Evolutionary conservation across 1,284 basidiomycete genomes (phyloP).

Genomic region (Rhizoctonia solani): DNA sequence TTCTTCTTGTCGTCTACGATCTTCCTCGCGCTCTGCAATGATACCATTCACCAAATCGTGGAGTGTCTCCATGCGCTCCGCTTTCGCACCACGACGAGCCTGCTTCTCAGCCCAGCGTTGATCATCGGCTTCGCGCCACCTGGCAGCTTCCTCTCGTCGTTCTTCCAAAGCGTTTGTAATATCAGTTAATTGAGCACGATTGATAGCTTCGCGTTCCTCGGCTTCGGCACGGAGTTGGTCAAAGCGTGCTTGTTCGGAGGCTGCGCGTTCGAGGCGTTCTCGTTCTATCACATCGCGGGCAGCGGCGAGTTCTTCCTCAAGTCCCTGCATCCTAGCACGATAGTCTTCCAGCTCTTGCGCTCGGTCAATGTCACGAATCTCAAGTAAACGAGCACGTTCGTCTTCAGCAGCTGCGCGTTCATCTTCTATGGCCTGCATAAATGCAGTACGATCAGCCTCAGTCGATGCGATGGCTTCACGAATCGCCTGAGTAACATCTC

Average conservation of each 20-base stretch:
- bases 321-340: constrained; percentile 36
- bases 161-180: constrained; percentile 39
- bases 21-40: constrained; percentile 39
- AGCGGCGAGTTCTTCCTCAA: constrained; percentile 38
- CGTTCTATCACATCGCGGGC: constrained; percentile 30
- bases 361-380: constrained; percentile 34
- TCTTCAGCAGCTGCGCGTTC: constrained; percentile 35
- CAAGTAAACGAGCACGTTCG: constrained; percentile 18
- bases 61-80: constrained; percentile 37
- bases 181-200: constrained; percentile 36
- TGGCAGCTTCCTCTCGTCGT: constrained; percentile 35
- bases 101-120: constrained; percentile 37
- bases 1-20: constrained; percentile 37
- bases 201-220: constrained; percentile 35
- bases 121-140: constrained; percentile 40
- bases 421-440: constrained; percentile 17
- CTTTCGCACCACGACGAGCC: constrained; percentile 37
- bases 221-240: constrained; percentile 34
- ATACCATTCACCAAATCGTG: constrained; percentile 39
- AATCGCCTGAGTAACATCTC: constrained; percentile 33
- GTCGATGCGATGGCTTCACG: constrained; percentile 34
- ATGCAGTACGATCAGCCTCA: constrained; percentile 4
- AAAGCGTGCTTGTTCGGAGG: constrained; percentile 35
- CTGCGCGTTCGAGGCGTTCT: constrained; percentile 35
- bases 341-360: constrained; percentile 36